Evolutionary conservation across 805 yeast genomes (phyloP).

Genomic region (Cephaloascus albidus): DNA sequence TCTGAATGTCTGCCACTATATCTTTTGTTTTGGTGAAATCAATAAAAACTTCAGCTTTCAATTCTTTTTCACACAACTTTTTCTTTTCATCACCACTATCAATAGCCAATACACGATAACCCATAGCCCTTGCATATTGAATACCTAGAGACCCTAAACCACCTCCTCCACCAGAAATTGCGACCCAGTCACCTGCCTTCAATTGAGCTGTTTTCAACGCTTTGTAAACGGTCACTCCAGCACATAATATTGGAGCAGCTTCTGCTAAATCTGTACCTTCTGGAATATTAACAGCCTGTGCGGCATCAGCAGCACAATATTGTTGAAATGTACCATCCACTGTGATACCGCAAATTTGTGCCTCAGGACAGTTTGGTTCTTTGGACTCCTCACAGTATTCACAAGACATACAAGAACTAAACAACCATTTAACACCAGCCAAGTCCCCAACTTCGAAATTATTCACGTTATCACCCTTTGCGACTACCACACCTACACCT

Average conservation of each 20-base stretch:
- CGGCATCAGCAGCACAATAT: conserved; percentile 82
- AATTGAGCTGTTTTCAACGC: not conserved
- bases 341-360: conserved; percentile 63
- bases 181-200: not conserved
- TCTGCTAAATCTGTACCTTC: conserved; percentile 64
- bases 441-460: conserved; percentile 72
- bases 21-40: conserved; percentile 31
- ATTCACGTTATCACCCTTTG: conserved; percentile 57
- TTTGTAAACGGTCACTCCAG: no score
- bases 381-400: conserved; percentile 60
- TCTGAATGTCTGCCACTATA: conserved; percentile 42
- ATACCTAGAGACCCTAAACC: not conserved
- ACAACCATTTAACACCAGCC: conserved; percentile 82
- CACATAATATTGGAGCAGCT: conserved; percentile 68
- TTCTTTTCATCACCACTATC: not conserved
- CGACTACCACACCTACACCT: conserved; percentile 84
- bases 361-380: conserved; percentile 66
- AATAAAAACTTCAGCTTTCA: not conserved
- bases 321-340: conserved; percentile 90
- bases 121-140: not conserved
- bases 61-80: conserved; percentile 11
- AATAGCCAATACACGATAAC: not conserved
- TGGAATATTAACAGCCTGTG: conserved; percentile 78
- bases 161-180: not conserved
- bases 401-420: conserved; percentile 68